Evolutionary conservation across 257 asterid species (phyloP).

Genomic region (Nicotiana tomentosiformis): DNA sequence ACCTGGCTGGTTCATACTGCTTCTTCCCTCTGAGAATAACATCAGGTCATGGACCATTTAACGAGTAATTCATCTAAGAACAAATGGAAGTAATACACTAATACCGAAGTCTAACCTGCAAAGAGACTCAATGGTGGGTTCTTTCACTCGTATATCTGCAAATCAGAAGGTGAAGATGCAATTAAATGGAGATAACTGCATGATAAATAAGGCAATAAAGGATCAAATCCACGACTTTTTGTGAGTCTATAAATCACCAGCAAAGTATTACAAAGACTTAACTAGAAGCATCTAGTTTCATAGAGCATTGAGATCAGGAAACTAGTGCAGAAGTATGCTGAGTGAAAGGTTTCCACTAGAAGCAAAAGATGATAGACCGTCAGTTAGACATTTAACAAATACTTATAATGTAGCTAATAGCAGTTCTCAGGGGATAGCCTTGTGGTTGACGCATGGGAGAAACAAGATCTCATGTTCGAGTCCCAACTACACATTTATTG

Average conservation of each 20-base stretch:
- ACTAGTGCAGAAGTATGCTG: neutral
- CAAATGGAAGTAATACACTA: neutral
- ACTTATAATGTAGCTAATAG: neutral
- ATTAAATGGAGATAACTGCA: neutral
- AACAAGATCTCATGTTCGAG: neutral
- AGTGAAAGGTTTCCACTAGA: neutral
- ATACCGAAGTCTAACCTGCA: constrained; percentile 56
- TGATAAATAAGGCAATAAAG: neutral
- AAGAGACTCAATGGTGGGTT: constrained; percentile 78
- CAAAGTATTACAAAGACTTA: neutral
- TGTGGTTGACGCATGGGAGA: neutral
- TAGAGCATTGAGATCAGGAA: too few species aligned
- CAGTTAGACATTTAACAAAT: neutral
- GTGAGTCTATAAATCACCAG: neutral
- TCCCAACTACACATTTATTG: neutral
- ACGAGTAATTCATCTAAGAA: neutral
- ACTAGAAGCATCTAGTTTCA: neutral
- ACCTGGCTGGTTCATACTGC: constrained; percentile 80
- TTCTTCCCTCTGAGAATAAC: constrained; percentile 61
- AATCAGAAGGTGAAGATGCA: neutral
- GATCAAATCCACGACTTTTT: neutral
- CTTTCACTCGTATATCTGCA: constrained; percentile 86
- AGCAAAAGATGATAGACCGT: neutral
- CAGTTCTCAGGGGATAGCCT: neutral
- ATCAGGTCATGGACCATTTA: neutral